Evolutionary conservation across 805 yeast species (phyloP).

Genomic region (Suhomyces xylopsoci): DNA sequence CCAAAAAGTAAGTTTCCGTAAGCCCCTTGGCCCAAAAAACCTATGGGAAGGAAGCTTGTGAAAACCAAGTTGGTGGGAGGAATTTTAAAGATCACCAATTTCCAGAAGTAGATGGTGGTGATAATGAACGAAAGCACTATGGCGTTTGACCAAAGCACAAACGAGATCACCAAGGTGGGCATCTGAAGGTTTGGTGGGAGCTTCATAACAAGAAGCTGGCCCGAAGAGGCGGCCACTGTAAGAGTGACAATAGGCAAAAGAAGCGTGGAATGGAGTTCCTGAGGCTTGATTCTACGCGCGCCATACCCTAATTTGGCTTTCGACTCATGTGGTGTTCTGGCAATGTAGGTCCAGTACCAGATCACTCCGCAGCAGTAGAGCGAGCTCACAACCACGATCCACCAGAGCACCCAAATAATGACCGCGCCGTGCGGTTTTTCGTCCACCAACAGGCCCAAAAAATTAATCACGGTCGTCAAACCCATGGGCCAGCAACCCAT

Average conservation of each 20-base stretch:
- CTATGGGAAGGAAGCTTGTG: conserved; percentile 75
- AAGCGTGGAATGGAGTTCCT: conserved; percentile 52
- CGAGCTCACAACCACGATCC: conserved; percentile 58
- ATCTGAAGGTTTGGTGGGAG: conserved; percentile 47
- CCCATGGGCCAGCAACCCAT: conserved; percentile 87
- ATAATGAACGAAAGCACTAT: conserved; percentile 52
- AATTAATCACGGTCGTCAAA: conserved; percentile 59
- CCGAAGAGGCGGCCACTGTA: conserved; percentile 73
- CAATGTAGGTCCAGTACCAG: conserved; percentile 47
- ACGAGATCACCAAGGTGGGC: conserved; percentile 52
- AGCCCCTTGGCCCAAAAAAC: conserved; percentile 84
- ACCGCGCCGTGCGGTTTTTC: conserved; percentile 38
- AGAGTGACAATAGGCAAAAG: conserved; percentile 77
- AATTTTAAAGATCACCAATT: conserved; percentile 53
- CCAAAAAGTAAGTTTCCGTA: conserved; percentile 62
- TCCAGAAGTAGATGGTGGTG: conserved; percentile 57
- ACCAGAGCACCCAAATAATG: conserved; percentile 65
- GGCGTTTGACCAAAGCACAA: conserved; percentile 69
- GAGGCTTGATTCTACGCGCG: conserved; percentile 8
- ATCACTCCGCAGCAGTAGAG: conserved; percentile 60
- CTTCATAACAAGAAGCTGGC: conserved; percentile 49
- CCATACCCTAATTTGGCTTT: neutral
- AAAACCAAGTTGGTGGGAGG: conserved; percentile 57
- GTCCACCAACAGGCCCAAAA: conserved; percentile 46
- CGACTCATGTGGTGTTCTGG: conserved; percentile 13